Percentiles rank a stretch among this genome's conserved stretches.
phyloP scores from a whole-genome alignment of 164 flowering plant species.

The Euptelea pleiosperma region DNA sequence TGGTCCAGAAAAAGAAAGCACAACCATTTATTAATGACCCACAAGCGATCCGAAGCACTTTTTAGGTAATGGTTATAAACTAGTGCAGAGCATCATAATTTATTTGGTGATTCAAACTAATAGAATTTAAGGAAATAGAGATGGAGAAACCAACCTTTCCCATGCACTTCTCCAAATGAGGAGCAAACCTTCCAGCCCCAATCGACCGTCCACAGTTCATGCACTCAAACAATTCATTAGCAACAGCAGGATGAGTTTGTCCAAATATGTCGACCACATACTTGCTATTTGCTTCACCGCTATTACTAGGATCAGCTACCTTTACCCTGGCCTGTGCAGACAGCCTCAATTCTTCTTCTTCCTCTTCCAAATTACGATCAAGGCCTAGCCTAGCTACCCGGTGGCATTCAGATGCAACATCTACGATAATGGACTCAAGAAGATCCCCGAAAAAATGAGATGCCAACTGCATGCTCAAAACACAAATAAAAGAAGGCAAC shows the following conservation, averaged over 20 bases:
- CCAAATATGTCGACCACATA: conserved; percentile 93
- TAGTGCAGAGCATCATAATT: background rate
- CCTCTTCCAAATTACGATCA: conserved; percentile 59
- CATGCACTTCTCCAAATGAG: conserved; percentile 97
- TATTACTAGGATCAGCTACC: conserved; percentile 74
- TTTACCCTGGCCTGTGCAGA: conserved; percentile 79
- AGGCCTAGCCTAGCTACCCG: conserved; percentile 89
- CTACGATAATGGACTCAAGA: conserved; percentile 76
- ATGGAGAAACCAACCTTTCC: conserved; percentile 63
- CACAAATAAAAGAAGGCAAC: conserved; percentile 9
- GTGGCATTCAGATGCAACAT: conserved; percentile 97
- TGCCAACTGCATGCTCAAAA: conserved; percentile 53
- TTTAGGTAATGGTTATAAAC: background rate
- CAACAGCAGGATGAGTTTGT: conserved; percentile 90
- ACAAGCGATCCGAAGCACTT: background rate
- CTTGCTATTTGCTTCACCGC: conserved; percentile 69
- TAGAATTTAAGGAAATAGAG: background rate
- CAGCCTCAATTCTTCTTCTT: conserved; percentile 82
- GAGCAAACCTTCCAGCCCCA: conserved; percentile 93
- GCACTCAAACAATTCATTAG: conserved; percentile 83
- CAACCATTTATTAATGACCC: background rate
- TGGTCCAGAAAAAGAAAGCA: background rate
- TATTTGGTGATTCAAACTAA: background rate
- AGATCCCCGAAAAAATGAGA: conserved; percentile 61
- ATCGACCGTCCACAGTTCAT: conserved; percentile 92